Percentiles rank a stretch among this genome's conserved stretches.
Evolutionary conservation across 306 rosid species (phyloP).

Genomic region (Citrullus colocynthis): DNA sequence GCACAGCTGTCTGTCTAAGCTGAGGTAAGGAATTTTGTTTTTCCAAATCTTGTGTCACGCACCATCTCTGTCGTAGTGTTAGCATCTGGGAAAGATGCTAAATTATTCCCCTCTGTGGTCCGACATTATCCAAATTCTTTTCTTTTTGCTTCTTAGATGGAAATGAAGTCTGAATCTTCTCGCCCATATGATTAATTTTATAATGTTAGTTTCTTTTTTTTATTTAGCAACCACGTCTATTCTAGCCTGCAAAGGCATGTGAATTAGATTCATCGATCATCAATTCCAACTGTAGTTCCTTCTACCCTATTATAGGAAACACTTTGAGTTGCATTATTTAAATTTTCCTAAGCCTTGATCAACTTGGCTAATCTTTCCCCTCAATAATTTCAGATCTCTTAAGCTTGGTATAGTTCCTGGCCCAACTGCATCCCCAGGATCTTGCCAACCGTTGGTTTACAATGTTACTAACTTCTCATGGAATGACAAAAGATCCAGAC

Average conservation of each 20-base stretch:
- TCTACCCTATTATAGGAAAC: neutral
- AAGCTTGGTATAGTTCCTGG: constrained; percentile 85
- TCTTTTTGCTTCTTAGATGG: neutral
- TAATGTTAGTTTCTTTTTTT: neutral
- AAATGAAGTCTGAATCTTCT: neutral
- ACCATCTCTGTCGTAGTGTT: neutral
- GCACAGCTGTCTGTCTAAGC: neutral
- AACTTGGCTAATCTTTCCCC: neutral
- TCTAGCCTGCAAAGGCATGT: neutral
- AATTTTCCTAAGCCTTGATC: constrained; percentile 2
- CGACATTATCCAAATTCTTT: neutral
- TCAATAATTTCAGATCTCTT: constrained; percentile 56
- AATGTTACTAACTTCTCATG: constrained; percentile 73
- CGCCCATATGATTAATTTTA: neutral
- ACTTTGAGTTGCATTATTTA: neutral
- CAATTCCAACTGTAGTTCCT: neutral
- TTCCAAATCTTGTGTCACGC: neutral
- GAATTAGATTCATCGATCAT: neutral
- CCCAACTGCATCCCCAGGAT: constrained; percentile 44
- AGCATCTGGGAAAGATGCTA: neutral
- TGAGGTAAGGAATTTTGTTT: neutral
- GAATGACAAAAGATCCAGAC: constrained; percentile 92
- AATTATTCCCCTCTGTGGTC: neutral
- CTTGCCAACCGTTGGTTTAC: constrained; percentile 61
- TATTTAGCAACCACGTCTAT: neutral